phyloP scores from a whole-genome alignment of 257 asterid species.

The Primulina eburnea region DNA sequence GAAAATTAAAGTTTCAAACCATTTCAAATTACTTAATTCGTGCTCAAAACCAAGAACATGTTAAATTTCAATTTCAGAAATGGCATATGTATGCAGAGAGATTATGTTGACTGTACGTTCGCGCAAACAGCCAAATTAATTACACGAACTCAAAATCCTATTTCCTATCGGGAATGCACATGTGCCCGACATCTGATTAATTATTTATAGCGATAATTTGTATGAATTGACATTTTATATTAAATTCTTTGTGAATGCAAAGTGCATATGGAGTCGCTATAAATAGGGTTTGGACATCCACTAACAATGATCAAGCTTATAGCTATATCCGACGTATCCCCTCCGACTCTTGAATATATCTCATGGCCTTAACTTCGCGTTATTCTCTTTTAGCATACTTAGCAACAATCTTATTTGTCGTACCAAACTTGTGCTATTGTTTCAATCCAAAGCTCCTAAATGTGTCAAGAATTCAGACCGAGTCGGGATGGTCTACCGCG shows the following conservation, averaged over 20 bases:
- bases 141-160: no score
- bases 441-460: slow-evolving; percentile 56
- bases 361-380: slow-evolving; percentile 31
- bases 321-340: not conserved
- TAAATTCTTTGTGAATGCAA: slow-evolving; percentile 8
- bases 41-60: no score
- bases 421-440: slow-evolving; percentile 37
- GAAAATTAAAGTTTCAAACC: no score
- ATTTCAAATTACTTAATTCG: no score
- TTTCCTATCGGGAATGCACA: no score
- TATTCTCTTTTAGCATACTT: slow-evolving; percentile 27
- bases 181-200: no score
- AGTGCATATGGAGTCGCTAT: slow-evolving; percentile 24
- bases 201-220: not conserved
- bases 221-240: not conserved
- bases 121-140: no score
- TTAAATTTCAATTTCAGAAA: no score
- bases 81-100: no score
- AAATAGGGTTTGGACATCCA: slow-evolving; percentile 20
- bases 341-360: slow-evolving; percentile 6
- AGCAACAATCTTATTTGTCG: slow-evolving; percentile 28
- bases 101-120: no score
- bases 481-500: slow-evolving; percentile 61
- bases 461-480: slow-evolving; percentile 34
- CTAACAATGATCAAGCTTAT: not conserved